Percentiles rank a stretch among this genome's conserved stretches.
Evolutionary conservation across 2,329 filamentous ascomycete genomes (phyloP).

Genomic region (Gaeumannomyces sp.): DNA sequence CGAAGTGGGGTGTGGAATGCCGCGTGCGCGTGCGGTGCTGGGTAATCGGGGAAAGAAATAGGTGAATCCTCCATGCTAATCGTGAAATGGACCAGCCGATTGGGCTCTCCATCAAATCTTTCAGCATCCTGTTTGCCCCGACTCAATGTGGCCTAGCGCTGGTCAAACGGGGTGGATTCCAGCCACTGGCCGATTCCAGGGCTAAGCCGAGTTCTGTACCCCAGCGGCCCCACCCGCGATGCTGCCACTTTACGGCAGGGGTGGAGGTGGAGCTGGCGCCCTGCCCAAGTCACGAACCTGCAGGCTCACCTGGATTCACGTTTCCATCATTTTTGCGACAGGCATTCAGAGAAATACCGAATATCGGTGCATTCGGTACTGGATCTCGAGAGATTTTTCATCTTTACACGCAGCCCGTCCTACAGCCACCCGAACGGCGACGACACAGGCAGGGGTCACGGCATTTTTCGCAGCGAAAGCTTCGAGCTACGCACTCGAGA

Average conservation of each 20-base stretch:
- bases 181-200: constrained; percentile 1
- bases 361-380: no score
- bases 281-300: not conserved
- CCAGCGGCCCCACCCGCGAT: not conserved
- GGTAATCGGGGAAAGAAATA: not conserved
- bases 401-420: not conserved
- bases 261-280: not conserved
- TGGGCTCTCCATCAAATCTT: not conserved
- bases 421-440: not conserved
- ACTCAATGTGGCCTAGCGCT: not conserved
- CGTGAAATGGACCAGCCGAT: not conserved
- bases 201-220: not conserved
- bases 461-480: not conserved
- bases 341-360: not conserved
- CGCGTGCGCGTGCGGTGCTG: not conserved
- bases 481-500: not conserved
- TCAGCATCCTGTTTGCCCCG: not conserved
- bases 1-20: not conserved
- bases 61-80: not conserved
- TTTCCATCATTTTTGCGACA: not conserved
- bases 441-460: not conserved
- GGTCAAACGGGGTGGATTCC: not conserved
- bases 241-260: not conserved
- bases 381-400: no score
- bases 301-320: not conserved